These are phyloP conservation scores for Raphanus hybrid DNA, from an alignment of 441 rosid species.

Conservation along the genomic window DNA sequence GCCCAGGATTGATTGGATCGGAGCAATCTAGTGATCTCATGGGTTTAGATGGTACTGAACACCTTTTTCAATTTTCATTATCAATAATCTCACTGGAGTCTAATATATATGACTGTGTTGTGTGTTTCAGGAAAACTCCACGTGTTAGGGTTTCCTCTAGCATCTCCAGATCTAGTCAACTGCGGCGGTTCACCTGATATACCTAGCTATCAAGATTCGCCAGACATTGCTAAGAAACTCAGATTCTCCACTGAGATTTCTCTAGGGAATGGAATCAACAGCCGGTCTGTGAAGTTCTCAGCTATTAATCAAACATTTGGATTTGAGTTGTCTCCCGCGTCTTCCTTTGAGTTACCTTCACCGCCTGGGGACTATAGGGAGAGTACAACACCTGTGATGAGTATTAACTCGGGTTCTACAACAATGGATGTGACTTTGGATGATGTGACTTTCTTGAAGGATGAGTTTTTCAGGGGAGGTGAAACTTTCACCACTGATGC, in stretches of 20 bases:
- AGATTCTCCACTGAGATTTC: slow-evolving; percentile 67
- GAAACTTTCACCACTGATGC: slow-evolving; percentile 48
- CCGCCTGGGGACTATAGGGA: slow-evolving; percentile 30
- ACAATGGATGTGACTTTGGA: slow-evolving; percentile 37
- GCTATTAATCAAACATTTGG: slow-evolving; percentile 62
- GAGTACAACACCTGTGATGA: slow-evolving; percentile 36
- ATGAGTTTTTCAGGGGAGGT: slow-evolving; percentile 51
- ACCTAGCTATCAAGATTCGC: slow-evolving; percentile 50
- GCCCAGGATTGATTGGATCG: no score
- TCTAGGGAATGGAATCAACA: slow-evolving; percentile 67
- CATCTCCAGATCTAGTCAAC: slow-evolving; percentile 76
- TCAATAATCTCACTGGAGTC: not conserved
- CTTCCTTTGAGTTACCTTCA: slow-evolving; percentile 82
- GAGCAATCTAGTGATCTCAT: no score
- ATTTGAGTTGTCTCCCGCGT: slow-evolving; percentile 65
- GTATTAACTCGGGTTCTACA: slow-evolving; percentile 56
- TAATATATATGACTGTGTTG: not conserved
- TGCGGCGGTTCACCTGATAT: slow-evolving; percentile 78
- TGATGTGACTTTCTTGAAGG: slow-evolving; percentile 47
- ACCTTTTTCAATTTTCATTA: not conserved
- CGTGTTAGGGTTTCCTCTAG: slow-evolving; percentile 63
- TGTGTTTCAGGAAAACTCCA: slow-evolving; percentile 52
- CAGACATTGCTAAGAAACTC: slow-evolving; percentile 45
- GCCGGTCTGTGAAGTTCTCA: slow-evolving; percentile 66
- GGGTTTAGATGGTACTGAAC: slow-evolving; percentile 42